Base-by-base conservation (phyloP, 805 yeast species). In the Yueomyces sp. region DNA sequence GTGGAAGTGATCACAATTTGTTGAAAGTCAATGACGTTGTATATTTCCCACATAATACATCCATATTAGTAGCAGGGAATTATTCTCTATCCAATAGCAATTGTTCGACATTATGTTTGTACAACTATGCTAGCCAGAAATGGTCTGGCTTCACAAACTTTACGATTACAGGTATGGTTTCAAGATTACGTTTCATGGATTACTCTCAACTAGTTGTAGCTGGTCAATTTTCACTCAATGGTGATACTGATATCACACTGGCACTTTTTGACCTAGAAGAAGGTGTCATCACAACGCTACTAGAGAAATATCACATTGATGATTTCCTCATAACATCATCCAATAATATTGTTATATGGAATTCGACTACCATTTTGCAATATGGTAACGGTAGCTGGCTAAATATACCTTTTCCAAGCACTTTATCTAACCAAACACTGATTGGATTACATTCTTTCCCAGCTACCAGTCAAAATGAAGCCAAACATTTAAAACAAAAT, bases 101-200 rank as follows among this genome's bases (percentile, higher is more conserved):
- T 28, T 87, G 95, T 60, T 58, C 67, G 2, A 71, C 76, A 1
- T 60, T 88, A 36, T 87, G 96, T 57, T 62, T 80, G 34, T 85
- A 74, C 56, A 79, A 80, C 52, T 58, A 77, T 47, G 55, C 61
- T 3, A 65, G 68, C 32, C 64, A 73, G 0, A 63, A 78, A 26
- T 81, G 94, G 84, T 60, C 63, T 5, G 64, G 57, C 4, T 50
- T 66, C 40, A 45, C 47, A 39, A 61, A 63, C 43, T 53, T 54
- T 38, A 49, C 54, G 1, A 52, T 67, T 53, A 46, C 73, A 7
- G 94, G 94, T 3, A 62, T 62, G 1, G 70, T 82, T 30, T 67
- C 73, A 28, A 68, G 74, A 40, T 65, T 84, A 51, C 67, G 70
- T 42, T 76, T 82, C 45, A 52, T 65, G 28, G 60, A 67, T 34